Conservation (phyloP, 2,329 filamentous ascomycete genomes). For the Tolypocladium guangdongense region DNA sequence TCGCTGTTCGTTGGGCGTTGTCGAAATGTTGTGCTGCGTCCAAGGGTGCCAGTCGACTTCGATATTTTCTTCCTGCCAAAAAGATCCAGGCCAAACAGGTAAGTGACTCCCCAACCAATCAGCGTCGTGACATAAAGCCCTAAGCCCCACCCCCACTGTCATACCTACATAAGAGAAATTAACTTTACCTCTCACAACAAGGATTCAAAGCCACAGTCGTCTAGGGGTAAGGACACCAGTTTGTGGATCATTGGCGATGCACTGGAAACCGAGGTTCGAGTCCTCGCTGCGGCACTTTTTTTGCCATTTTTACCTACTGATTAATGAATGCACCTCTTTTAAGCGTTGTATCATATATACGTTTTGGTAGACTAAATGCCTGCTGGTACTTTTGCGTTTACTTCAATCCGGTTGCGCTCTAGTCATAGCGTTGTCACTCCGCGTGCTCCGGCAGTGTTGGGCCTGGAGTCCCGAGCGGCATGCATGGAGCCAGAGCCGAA, state of each 20-base stretch:
- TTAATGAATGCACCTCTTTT: too few species aligned
- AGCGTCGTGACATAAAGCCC: background rate
- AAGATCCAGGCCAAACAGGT: too few species aligned
- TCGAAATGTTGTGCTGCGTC: background rate
- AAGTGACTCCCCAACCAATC: too few species aligned
- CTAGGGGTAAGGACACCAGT: slow-evolving; percentile 19
- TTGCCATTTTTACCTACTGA: background rate
- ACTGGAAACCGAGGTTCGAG: slow-evolving; percentile 20
- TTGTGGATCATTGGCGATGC: slow-evolving; percentile 13
- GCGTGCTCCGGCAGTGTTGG: background rate
- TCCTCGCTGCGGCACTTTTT: slow-evolving; percentile 13
- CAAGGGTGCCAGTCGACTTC: slow-evolving; percentile 1
- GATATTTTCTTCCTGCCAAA: slow-evolving; percentile 20
- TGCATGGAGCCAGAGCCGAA: background rate
- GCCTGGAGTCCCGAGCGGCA: background rate
- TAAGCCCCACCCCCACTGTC: background rate
- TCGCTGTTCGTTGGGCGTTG: slow-evolving; percentile 40
- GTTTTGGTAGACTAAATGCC: too few species aligned
- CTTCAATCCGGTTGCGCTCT: background rate
- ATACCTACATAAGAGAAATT: background rate
- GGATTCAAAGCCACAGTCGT: slow-evolving; percentile 9
- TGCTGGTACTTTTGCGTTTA: too few species aligned
- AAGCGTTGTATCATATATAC: too few species aligned
- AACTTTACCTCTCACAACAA: background rate
- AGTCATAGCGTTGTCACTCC: background rate